phyloP scores from a whole-genome alignment of 768 basidiomycete species.

The Multifurca ochricompacta region DNA sequence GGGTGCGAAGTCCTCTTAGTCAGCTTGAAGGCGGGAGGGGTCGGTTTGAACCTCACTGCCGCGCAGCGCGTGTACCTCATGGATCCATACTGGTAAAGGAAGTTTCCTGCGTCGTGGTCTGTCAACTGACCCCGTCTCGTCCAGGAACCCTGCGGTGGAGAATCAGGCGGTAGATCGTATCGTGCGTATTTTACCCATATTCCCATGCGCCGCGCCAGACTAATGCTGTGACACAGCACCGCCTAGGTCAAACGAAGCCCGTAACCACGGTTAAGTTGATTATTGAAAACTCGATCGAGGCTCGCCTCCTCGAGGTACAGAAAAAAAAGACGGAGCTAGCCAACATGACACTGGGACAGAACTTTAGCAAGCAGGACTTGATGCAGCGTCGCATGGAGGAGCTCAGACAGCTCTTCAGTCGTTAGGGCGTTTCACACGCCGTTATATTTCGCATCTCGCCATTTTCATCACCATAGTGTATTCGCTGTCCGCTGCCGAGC shows the following conservation, averaged over 20 bases:
- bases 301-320: constrained; percentile 86
- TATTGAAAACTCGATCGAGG: constrained; percentile 92
- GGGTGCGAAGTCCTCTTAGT: constrained; percentile 90
- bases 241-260: constrained; percentile 87
- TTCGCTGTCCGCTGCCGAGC: background rate
- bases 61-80: constrained; percentile 92
- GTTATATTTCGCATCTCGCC: background rate
- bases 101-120: background rate
- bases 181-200: constrained; percentile 39
- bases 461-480: background rate
- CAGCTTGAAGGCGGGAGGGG: constrained; percentile 94
- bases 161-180: constrained; percentile 98
- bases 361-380: constrained; percentile 82
- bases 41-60: constrained; percentile 91
- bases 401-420: constrained; percentile 65
- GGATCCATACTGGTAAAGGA: constrained; percentile 85
- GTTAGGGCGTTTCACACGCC: constrained; percentile 9
- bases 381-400: constrained; percentile 85
- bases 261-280: constrained; percentile 91
- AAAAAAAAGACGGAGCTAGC: constrained; percentile 91
- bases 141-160: constrained; percentile 93
- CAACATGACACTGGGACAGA: constrained; percentile 86
- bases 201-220: background rate
- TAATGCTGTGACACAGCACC: constrained; percentile 52
- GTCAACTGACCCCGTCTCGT: background rate